Percentiles rank a stretch among this genome's conserved stretches.
Conservation (phyloP, 2,329 filamentous ascomycete genomes). For the Bretziella fagacearum region DNA sequence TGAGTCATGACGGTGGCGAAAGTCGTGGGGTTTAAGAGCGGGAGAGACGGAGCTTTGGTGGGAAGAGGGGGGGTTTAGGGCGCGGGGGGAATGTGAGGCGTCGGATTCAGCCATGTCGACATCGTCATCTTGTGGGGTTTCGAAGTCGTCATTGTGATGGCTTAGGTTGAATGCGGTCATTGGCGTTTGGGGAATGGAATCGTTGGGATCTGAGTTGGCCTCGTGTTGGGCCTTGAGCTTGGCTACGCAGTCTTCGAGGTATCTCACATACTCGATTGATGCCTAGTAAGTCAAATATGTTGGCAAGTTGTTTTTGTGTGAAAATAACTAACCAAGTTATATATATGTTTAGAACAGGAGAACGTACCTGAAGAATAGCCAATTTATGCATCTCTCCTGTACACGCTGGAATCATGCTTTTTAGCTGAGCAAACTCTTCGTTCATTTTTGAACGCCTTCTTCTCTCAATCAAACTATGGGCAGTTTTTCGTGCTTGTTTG, state of each 20-base stretch:
- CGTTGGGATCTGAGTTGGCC: conserved; percentile 17
- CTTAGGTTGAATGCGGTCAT: conserved; percentile 5
- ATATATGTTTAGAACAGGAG: too few species aligned
- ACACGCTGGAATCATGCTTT: conserved; percentile 90
- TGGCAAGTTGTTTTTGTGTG: background rate
- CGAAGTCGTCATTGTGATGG: conserved; percentile 22
- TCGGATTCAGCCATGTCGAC: conserved; percentile 44
- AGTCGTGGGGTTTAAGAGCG: conserved; percentile 30
- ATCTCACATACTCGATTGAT: conserved; percentile 89
- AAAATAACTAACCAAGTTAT: background rate
- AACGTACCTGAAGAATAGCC: conserved; percentile 70
- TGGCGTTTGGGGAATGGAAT: background rate
- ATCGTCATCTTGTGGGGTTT: conserved; percentile 29
- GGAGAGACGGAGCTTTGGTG: conserved; percentile 37
- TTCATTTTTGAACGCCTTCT: conserved; percentile 93
- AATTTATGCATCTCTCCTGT: conserved; percentile 97
- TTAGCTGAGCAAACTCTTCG: conserved; percentile 85
- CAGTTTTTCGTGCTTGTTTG: conserved; percentile 90
- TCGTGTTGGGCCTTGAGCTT: conserved; percentile 53
- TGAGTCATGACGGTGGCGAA: conserved; percentile 31
- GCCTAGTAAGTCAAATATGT: conserved; percentile 37
- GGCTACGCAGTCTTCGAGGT: conserved; percentile 73
- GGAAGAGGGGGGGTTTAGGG: conserved; percentile 31
- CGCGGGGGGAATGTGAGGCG: conserved; percentile 23
- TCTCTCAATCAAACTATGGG: conserved; percentile 87